A percentile compares a stretch with the other conserved stretches of the same genome.
Evolutionary conservation across 345 rosid species (phyloP).

Genomic region (Syzygium aqueum): DNA sequence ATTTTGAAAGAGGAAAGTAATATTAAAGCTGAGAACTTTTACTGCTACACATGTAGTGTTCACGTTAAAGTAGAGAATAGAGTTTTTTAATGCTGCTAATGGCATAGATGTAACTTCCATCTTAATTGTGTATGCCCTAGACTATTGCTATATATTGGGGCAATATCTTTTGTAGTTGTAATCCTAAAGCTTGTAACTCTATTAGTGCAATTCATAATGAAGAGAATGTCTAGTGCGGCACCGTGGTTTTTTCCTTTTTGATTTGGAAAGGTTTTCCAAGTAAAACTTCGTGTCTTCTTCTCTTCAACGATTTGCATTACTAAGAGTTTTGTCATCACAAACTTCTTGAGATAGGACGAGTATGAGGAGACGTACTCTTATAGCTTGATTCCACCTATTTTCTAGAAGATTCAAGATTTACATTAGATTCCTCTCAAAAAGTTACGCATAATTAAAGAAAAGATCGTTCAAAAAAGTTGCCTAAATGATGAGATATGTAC

Average conservation of each 20-base stretch:
- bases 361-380: too few relatives aligned
- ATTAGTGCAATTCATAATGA: too few relatives aligned
- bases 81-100: neutral
- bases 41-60: neutral
- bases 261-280: neutral
- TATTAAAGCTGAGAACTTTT: neutral
- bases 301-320: neutral
- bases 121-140: neutral
- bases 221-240: rapidly evolving
- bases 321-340: too few relatives aligned
- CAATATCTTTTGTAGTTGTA: neutral
- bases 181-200: neutral
- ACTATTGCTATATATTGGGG: neutral
- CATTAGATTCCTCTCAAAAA: too few relatives aligned
- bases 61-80: neutral
- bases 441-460: too few relatives aligned
- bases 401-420: too few relatives aligned
- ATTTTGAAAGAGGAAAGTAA: neutral
- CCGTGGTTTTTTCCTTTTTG: rapidly evolving
- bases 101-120: neutral
- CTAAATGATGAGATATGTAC: too few relatives aligned
- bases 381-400: too few relatives aligned
- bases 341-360: too few relatives aligned
- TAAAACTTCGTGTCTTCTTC: neutral
- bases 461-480: too few relatives aligned